Conservation (phyloP, 805 yeast species). For the Priceomyces carsonii region DNA sequence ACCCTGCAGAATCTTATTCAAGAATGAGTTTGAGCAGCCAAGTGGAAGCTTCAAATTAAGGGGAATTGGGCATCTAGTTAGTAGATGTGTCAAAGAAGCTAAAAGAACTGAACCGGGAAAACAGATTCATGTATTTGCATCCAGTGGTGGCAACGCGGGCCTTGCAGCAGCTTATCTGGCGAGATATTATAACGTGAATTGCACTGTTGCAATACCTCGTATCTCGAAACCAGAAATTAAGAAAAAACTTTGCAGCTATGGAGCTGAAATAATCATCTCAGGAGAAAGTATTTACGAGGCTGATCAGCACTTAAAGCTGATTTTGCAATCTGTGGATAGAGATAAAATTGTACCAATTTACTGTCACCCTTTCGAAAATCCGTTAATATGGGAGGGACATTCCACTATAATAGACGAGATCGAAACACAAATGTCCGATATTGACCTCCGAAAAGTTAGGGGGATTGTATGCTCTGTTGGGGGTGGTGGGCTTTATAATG, state of each 20-base stretch:
- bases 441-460: conserved; percentile 27
- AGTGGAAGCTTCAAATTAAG: conserved; percentile 57
- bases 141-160: conserved; percentile 60
- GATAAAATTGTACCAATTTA: conserved; percentile 40
- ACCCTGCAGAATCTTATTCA: conserved; percentile 45
- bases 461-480: conserved; percentile 57
- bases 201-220: conserved; percentile 64
- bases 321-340: conserved; percentile 18
- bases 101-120: conserved; percentile 15
- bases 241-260: conserved; percentile 44
- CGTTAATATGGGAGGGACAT: conserved; percentile 57
- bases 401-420: conserved; percentile 49
- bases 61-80: conserved; percentile 51
- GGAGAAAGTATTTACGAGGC: conserved; percentile 54
- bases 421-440: conserved; percentile 18
- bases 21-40: conserved; percentile 55
- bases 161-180: conserved; percentile 55
- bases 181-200: conserved; percentile 32
- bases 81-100: conserved; percentile 28
- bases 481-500: conserved; percentile 60
- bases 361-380: conserved; percentile 57
- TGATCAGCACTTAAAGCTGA: conserved; percentile 39
- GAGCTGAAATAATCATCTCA: conserved; percentile 50
- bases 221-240: conserved; percentile 48
- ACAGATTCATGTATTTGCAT: conserved; percentile 45